phyloP scores from a whole-genome alignment of 257 asterid genomes.

The Lycium barbarum region DNA sequence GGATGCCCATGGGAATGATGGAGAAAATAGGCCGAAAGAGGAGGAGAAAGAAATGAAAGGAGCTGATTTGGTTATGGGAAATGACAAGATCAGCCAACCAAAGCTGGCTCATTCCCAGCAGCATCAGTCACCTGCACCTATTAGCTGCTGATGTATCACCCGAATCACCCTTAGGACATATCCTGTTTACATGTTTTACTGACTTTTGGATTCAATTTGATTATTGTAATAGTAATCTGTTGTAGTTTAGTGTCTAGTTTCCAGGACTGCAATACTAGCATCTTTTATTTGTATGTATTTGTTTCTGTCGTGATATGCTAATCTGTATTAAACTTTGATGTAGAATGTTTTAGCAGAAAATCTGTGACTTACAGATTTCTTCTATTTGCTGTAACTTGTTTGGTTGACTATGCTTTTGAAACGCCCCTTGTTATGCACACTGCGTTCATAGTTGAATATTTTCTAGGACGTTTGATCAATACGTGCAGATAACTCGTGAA shows the following conservation, averaged over 20 bases:
- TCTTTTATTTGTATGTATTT: conserved; percentile 25
- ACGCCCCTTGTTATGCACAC: not conserved
- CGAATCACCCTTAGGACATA: conserved; percentile 9
- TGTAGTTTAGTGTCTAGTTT: conserved; percentile 33
- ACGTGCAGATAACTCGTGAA: not conserved
- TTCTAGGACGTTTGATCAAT: not conserved
- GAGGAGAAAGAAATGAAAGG: conserved; percentile 46
- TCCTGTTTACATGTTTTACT: conserved; percentile 27
- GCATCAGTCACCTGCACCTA: conserved; percentile 70
- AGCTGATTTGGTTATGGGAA: conserved; percentile 49
- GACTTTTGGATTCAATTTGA: conserved; percentile 39
- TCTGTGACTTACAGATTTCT: not conserved
- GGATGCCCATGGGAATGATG: conserved; percentile 21
- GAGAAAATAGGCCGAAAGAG: conserved; percentile 28
- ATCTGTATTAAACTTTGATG: conserved; percentile 22
- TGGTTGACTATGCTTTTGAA: not conserved
- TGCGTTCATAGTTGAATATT: not conserved
- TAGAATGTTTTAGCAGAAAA: not conserved
- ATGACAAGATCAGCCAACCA: conserved; percentile 52
- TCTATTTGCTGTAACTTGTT: not conserved
- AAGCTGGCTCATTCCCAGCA: conserved; percentile 47
- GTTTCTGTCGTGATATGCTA: conserved; percentile 17
- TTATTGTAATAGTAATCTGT: conserved; percentile 47
- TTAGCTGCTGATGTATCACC: conserved; percentile 57
- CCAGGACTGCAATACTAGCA: conserved; percentile 30